Conservation (phyloP, 352 stramenopile species). For the Pythium sp. region DNA sequence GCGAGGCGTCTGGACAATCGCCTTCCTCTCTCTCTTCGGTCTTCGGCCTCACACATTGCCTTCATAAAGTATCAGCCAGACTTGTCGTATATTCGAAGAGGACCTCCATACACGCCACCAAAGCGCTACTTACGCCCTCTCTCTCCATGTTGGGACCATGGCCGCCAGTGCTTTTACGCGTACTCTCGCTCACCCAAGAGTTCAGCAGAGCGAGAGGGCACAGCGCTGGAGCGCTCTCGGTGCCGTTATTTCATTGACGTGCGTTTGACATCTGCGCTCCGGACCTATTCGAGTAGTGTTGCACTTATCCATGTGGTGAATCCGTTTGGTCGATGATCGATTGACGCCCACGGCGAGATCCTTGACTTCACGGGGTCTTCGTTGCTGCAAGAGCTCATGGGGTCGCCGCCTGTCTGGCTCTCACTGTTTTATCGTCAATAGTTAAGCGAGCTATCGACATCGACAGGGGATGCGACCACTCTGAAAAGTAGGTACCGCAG, state of each 20-base stretch:
- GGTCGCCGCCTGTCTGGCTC: not conserved
- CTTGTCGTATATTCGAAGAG: not conserved
- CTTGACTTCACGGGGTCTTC: not conserved
- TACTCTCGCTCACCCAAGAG: not conserved
- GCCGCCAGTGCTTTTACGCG: not conserved
- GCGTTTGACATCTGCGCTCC: slow-evolving; percentile 1
- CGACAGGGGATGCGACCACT: not conserved
- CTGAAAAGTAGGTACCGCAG: not conserved
- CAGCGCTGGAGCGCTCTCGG: not conserved
- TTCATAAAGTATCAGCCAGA: not conserved
- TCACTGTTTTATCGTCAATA: not conserved
- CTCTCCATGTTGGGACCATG: not conserved
- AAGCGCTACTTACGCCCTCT: not conserved
- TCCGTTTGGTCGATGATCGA: not conserved
- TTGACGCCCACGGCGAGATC: not conserved
- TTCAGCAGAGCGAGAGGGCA: slow-evolving; percentile 9
- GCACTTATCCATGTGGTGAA: not conserved
- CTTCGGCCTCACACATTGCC: not conserved
- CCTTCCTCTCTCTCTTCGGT: not conserved
- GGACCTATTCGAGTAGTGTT: not conserved
- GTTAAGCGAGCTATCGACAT: not conserved
- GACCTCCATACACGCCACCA: not conserved
- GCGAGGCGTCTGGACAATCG: not conserved
- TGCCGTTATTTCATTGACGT: not conserved
- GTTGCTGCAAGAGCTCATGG: not conserved